Evolutionary conservation across 2,329 filamentous ascomycete species (phyloP), one percentile per base, ranked within the genome.

Genomic region (Fusarium graminum): DNA sequence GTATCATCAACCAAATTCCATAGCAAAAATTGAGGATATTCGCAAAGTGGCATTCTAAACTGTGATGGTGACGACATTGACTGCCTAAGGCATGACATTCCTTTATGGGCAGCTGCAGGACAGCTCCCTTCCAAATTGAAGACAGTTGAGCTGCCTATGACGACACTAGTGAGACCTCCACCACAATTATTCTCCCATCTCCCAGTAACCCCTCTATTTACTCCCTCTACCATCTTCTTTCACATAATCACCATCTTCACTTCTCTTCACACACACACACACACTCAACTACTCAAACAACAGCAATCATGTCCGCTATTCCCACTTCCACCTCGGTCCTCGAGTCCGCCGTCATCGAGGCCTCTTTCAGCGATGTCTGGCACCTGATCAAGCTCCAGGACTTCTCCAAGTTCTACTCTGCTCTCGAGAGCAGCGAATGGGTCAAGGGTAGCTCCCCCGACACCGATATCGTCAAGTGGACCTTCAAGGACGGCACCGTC

Each of bases 311-410:
- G 71, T 70, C 72, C 32, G 59, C 71, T 52, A 90, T 90, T 74
- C 88, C 88, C 62, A 90, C 88, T 40, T 87, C 87, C 60, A 90
- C 87, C 72, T 88, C 86, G 26, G 87, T 91, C 72, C 80, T 83
- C 70, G 88, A 90, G 80, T 88, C 85, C 55, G 83, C 86, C 74
- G 88, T 92, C 77, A 91, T 92, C 79, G 83, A 86, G 70, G 88
- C 88, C 36, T 86, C 86, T 32, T 84, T 91, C 75, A 83, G 84
- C 72, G 78, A 85, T 69, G 89, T 91, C 76, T 92, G 90, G 89
- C 89, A 92, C 81, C 82, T 87, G 73, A 89, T 92, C 85, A 92
- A 92, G 83, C 86, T 92, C 38, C 85, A 87, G 77, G 83, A 88
- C 76, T 91, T 92, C 78, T 77, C 79, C 80, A 83, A 85, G 73